phyloP scores from a whole-genome alignment of 1,139 yeast genomes.

The Yamadazyma songkhlaensis region DNA sequence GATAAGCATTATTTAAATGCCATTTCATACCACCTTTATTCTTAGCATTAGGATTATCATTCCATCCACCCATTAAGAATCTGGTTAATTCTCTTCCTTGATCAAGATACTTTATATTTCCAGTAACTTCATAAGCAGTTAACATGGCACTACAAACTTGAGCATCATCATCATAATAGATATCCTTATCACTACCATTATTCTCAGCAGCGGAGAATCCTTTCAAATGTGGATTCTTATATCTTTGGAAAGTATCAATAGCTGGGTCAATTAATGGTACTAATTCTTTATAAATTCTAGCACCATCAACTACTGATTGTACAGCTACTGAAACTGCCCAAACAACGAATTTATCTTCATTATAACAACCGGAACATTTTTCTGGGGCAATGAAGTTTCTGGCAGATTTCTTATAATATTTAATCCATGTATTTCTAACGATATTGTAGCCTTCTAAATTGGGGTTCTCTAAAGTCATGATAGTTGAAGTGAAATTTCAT shows the following conservation, averaged over 20 bases:
- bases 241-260: slow-evolving; percentile 48
- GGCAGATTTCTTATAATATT: slow-evolving; percentile 43
- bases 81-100: slow-evolving; percentile 58
- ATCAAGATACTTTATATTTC: slow-evolving; percentile 50
- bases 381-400: slow-evolving; percentile 43
- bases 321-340: slow-evolving; percentile 71
- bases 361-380: slow-evolving; percentile 49
- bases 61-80: slow-evolving; percentile 69
- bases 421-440: slow-evolving; percentile 43
- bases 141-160: slow-evolving; percentile 68
- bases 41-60: slow-evolving; percentile 37
- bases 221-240: slow-evolving; percentile 48
- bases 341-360: slow-evolving; percentile 54
- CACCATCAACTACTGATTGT: slow-evolving; percentile 62
- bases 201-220: slow-evolving; percentile 62
- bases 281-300: slow-evolving; percentile 56
- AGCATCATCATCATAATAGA: slow-evolving; percentile 75
- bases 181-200: slow-evolving; percentile 55
- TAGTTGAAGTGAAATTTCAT: background rate
- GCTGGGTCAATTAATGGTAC: slow-evolving; percentile 58
- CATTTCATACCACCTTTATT: slow-evolving; percentile 63
- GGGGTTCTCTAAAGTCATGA: slow-evolving; percentile 34
- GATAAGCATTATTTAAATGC: slow-evolving; percentile 60
- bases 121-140: slow-evolving; percentile 69
- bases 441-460: slow-evolving; percentile 52